Percentiles rank a stretch among this genome's conserved stretches.
These are phyloP conservation scores for Epichloe gansuensis DNA, from an alignment of 2,329 filamentous ascomycete genomes.

Conservation along the genomic window DNA sequence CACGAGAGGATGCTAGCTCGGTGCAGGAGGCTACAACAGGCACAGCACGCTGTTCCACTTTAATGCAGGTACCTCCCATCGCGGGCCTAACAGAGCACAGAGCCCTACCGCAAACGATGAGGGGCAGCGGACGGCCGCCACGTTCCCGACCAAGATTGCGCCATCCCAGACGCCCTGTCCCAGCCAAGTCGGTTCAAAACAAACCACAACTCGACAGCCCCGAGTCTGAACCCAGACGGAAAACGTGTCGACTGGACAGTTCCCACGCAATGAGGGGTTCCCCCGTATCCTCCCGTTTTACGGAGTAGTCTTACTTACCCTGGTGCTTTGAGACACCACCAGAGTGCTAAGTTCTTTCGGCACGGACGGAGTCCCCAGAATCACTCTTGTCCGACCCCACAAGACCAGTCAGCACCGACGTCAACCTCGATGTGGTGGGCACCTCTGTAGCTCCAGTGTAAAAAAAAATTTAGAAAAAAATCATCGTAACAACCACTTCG, in stretches of 20 bases:
- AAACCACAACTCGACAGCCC: too few relatives aligned
- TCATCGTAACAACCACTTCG: too few relatives aligned
- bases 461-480: not conserved
- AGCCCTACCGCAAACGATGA: not conserved
- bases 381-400: not conserved
- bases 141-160: conserved; percentile 2
- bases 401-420: not conserved
- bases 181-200: not conserved
- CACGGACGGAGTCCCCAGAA: not conserved
- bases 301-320: not conserved
- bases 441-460: not conserved
- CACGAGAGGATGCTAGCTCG: not conserved
- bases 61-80: conserved; percentile 1
- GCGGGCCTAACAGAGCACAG: conserved; percentile 1
- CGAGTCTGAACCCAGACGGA: not conserved
- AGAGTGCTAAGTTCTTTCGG: not conserved
- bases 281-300: not conserved
- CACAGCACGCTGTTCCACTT: too few relatives aligned
- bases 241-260: conserved; percentile 1
- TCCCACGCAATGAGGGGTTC: not conserved
- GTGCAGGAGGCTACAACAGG: not conserved
- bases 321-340: too few relatives aligned
- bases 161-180: conserved; percentile 1
- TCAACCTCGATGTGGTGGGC: not conserved
- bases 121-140: not conserved